Conservation (phyloP, 2,329 filamentous ascomycete genomes). For the Aspergillus sp. region DNA sequence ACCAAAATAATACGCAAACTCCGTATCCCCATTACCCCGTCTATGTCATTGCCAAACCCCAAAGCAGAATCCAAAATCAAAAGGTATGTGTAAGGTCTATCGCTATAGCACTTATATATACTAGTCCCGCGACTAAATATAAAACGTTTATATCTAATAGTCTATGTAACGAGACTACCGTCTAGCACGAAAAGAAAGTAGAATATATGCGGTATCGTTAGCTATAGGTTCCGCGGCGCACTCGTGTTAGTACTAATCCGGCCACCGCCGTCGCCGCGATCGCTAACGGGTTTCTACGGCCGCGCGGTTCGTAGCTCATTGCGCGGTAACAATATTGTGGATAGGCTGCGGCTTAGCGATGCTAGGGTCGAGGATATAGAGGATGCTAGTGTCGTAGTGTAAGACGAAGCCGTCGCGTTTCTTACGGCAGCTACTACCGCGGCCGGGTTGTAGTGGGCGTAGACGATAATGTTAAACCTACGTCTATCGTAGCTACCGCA, state of each 20-base stretch:
- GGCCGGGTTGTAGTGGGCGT: slow-evolving; percentile 22
- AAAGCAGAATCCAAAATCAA: not conserved
- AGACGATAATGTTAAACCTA: slow-evolving; percentile 23
- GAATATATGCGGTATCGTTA: too few relatives aligned
- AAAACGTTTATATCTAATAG: not conserved
- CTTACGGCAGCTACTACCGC: slow-evolving; percentile 8
- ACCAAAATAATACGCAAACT: not conserved
- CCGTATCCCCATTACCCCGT: not conserved
- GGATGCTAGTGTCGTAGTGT: slow-evolving; percentile 9
- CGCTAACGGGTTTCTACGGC: slow-evolving; percentile 9
- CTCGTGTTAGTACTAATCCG: slow-evolving; percentile 12
- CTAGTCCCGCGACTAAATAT: not conserved
- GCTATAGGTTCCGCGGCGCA: slow-evolving; percentile 11
- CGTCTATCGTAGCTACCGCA: slow-evolving; percentile 20
- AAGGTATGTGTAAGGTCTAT: not conserved
- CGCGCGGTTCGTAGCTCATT: slow-evolving; percentile 5
- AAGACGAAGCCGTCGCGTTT: slow-evolving; percentile 2
- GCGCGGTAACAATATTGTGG: slow-evolving; percentile 16
- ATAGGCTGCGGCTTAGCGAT: slow-evolving; percentile 20
- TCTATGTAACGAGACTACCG: not conserved
- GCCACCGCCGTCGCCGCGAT: slow-evolving; percentile 12
- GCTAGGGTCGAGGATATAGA: slow-evolving; percentile 12
- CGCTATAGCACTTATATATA: not conserved
- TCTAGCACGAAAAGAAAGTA: too few relatives aligned
- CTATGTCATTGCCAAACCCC: not conserved